Evolutionary conservation across 2,329 filamentous ascomycete genomes (phyloP).

Genomic region (Arthroderma sp.): DNA sequence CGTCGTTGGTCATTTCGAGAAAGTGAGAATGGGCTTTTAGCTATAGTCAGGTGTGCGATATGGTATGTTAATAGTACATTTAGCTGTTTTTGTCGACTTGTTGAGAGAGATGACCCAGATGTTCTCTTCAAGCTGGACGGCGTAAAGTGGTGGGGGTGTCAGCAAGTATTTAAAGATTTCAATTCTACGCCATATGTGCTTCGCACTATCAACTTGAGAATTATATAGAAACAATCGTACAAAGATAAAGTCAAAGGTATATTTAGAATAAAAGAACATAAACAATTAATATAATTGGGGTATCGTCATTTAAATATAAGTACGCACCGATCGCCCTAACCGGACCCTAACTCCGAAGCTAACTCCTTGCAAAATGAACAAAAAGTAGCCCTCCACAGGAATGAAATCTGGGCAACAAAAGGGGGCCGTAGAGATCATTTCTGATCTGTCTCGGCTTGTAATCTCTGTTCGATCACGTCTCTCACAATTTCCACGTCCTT

Average conservation of each 20-base stretch:
- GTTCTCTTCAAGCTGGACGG: no score
- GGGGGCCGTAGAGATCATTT: neutral
- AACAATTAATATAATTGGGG: neutral
- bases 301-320: neutral
- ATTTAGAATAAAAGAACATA: no score
- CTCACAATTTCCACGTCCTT: conserved; percentile 38
- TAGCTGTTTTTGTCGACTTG: neutral
- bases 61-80: neutral
- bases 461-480: conserved; percentile 30
- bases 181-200: no score
- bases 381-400: neutral
- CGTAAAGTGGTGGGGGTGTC: no score
- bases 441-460: conserved; percentile 16
- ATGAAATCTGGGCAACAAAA: neutral
- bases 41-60: neutral
- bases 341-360: neutral
- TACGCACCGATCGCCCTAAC: neutral
- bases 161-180: no score
- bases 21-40: neutral
- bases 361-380: neutral
- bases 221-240: no score
- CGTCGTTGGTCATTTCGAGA: neutral
- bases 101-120: no score
- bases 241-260: no score
- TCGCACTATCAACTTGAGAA: no score